These are phyloP conservation scores for Durotheca rogersii DNA, from an alignment of 495 filamentous ascomycete genomes.

Conservation along the genomic window DNA sequence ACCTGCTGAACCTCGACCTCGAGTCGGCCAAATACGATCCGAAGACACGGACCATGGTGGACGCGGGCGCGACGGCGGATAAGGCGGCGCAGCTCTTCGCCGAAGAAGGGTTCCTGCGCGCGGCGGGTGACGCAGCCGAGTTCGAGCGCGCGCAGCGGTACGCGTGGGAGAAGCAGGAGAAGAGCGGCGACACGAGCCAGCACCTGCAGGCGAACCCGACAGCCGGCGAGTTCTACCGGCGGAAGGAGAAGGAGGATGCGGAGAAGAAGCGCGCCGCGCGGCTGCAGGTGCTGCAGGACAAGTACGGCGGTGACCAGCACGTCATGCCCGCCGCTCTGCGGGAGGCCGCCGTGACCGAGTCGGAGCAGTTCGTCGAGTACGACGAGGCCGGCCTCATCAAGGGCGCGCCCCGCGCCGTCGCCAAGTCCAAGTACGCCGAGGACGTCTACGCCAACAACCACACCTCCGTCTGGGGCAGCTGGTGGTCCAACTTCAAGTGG, in stretches of 20 bases:
- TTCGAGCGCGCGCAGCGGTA: conserved; percentile 87
- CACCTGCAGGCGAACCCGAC: conserved; percentile 97
- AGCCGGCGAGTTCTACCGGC: conserved; percentile 78
- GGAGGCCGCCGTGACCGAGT: conserved; percentile 69
- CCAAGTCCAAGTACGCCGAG: conserved; percentile 87
- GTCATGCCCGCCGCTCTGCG: conserved; percentile 62
- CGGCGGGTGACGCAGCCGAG: conserved; percentile 90
- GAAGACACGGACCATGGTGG: conserved; percentile 92
- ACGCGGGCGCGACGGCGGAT: conserved; percentile 79
- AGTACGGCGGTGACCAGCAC: conserved; percentile 74
- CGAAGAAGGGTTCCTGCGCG: conserved; percentile 89
- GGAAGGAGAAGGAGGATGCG: conserved; percentile 70
- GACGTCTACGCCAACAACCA: conserved; percentile 90
- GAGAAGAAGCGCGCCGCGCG: conserved; percentile 66
- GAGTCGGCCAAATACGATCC: conserved; percentile 98
- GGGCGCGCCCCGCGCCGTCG: conserved; percentile 70
- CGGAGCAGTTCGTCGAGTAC: conserved; percentile 92
- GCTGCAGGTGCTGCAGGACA: conserved; percentile 72
- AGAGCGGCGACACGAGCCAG: conserved; percentile 65
- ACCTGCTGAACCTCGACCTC: conserved; percentile 88
- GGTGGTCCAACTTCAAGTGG: conserved; percentile 96
- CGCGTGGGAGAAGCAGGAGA: conserved; percentile 94
- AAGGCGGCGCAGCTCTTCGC: conserved; percentile 84
- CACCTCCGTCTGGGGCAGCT: conserved; percentile 90
- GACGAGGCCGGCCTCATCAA: conserved; percentile 88